Conservation (phyloP, 164 flowering plant species). For the Pachysandra terminalis region DNA sequence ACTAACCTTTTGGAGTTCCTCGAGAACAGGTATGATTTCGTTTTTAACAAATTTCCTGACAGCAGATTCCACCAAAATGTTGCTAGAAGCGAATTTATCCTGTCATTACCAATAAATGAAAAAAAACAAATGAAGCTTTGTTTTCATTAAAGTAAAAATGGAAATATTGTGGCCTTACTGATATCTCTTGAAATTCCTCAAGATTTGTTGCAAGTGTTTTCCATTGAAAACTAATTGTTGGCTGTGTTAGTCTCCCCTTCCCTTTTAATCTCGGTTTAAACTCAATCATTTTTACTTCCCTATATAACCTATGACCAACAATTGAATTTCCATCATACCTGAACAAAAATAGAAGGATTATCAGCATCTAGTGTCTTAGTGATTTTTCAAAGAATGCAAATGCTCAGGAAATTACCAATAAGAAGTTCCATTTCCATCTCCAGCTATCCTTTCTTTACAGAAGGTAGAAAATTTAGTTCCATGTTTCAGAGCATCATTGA, state of each 20-base stretch:
- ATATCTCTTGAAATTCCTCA: conserved; percentile 59
- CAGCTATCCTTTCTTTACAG: conserved; percentile 58
- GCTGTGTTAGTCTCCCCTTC: conserved; percentile 21
- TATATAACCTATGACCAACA: conserved; percentile 72
- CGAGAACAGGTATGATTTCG: conserved; percentile 64
- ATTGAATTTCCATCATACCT: conserved; percentile 81
- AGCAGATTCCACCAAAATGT: conserved; percentile 36
- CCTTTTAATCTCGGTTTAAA: conserved; percentile 27
- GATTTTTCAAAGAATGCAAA: not conserved
- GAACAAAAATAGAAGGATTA: conserved; percentile 2
- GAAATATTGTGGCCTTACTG: conserved; percentile 35
- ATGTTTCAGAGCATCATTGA: conserved; percentile 54
- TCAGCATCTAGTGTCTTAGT: not conserved
- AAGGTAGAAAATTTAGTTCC: conserved; percentile 53
- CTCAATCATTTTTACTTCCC: conserved; percentile 40
- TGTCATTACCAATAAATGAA: conserved; percentile 30
- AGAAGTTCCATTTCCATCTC: conserved; percentile 51
- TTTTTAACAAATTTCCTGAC: conserved; percentile 40
- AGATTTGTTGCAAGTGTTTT: conserved; percentile 87
- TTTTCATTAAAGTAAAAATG: conserved; percentile 1
- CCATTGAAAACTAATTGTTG: conserved; percentile 43
- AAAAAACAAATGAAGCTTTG: conserved; percentile 5
- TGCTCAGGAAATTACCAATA: conserved; percentile 51
- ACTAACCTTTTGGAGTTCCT: conserved; percentile 57
- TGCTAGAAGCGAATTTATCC: conserved; percentile 62